A percentile compares a stretch with the other conserved stretches of the same genome.
Conservation (phyloP, 306 rosid genomes). For the Prinsepia uniflora region DNA sequence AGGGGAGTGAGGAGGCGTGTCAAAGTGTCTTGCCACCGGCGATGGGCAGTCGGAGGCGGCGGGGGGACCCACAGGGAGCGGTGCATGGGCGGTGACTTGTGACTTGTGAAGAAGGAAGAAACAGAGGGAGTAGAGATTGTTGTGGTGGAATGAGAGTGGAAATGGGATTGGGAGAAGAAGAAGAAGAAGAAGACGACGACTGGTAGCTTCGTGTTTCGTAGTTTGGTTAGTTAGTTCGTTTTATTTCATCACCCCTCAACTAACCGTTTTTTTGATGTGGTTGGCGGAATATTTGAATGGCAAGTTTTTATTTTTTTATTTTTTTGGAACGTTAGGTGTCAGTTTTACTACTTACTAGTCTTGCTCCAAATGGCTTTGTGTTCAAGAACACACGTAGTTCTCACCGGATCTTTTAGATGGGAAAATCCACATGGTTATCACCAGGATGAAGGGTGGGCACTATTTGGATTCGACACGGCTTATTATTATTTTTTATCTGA, state of each 20-base stretch:
- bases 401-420: too few relatives aligned
- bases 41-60: slow-evolving; percentile 15
- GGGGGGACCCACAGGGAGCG: slow-evolving; percentile 20
- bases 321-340: slow-evolving; percentile 40
- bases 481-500: too few relatives aligned
- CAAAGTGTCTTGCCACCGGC: slow-evolving; percentile 35
- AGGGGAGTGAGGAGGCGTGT: slow-evolving; percentile 38
- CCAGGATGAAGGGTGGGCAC: too few relatives aligned
- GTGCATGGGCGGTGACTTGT: slow-evolving; percentile 39
- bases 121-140: not conserved
- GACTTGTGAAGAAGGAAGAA: not conserved
- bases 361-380: too few relatives aligned
- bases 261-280: slow-evolving; percentile 21
- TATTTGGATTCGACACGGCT: too few relatives aligned
- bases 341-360: not conserved
- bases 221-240: not conserved
- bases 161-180: not conserved
- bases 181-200: slow-evolving; percentile 16
- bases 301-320: slow-evolving; percentile 13
- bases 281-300: slow-evolving; percentile 34
- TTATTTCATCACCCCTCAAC: slow-evolving; percentile 25
- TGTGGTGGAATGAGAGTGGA: not conserved
- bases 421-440: too few relatives aligned
- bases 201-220: slow-evolving; percentile 27
- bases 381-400: too few relatives aligned